A percentile compares a stretch with the other conserved stretches of the same genome.
Evolutionary conservation across 768 basidiomycete species (phyloP).

Genomic region (Phylloporus sp.): DNA sequence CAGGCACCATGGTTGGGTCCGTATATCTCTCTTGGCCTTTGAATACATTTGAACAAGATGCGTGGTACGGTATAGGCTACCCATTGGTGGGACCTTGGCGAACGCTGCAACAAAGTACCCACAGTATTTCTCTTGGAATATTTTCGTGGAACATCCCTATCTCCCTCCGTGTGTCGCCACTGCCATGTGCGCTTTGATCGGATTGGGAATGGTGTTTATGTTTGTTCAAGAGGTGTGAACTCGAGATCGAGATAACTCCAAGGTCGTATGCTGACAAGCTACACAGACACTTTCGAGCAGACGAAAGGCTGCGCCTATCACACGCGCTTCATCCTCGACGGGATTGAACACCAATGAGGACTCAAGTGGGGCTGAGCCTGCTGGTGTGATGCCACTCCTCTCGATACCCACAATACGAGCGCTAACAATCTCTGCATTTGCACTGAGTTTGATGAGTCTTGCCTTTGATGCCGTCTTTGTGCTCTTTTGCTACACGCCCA

Average conservation of each 20-base stretch:
- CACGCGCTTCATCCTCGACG: not conserved
- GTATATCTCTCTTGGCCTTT: not conserved
- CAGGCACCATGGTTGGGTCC: conserved; percentile 54
- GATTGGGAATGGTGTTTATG: conserved; percentile 10
- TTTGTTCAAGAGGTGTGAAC: conserved; percentile 20
- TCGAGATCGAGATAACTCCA: no score
- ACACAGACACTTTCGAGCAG: conserved; percentile 17
- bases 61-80: conserved; percentile 4
- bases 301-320: not conserved
- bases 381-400: conserved; percentile 35
- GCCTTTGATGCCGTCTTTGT: conserved; percentile 63
- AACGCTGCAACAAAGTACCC: conserved; percentile 18
- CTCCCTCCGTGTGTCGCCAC: conserved; percentile 14
- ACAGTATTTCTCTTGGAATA: conserved; percentile 6
- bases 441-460: conserved; percentile 48
- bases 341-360: not conserved
- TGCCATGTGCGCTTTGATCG: conserved; percentile 6
- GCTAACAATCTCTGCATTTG: conserved; percentile 48
- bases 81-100: conserved; percentile 21
- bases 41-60: not conserved
- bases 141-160: conserved; percentile 15
- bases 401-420: conserved; percentile 50
- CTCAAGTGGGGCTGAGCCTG: conserved; percentile 7
- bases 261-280: not conserved
- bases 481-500: conserved; percentile 60